Conservation (phyloP, 176 grass and related monocot genomes). For the Puya raimondii region DNA sequence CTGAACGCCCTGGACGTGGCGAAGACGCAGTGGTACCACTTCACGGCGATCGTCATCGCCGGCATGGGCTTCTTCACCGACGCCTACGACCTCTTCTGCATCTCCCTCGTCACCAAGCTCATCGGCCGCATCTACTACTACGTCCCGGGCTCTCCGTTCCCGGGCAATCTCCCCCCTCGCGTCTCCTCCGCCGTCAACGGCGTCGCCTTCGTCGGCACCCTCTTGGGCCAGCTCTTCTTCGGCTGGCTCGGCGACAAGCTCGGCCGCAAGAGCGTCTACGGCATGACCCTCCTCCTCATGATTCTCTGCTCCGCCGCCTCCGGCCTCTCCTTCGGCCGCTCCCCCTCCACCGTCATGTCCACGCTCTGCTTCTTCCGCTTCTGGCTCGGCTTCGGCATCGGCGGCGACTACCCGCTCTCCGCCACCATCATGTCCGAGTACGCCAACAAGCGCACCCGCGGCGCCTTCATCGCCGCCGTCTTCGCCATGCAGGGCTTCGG, state of each 20-base stretch:
- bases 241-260: constrained; percentile 16
- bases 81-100: constrained; percentile 25
- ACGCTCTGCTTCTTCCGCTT: constrained; percentile 26
- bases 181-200: too few species aligned
- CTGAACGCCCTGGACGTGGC: constrained; percentile 34
- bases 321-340: too few species aligned
- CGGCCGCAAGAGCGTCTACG: constrained; percentile 14
- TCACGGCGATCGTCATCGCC: constrained; percentile 32
- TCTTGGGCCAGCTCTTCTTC: constrained; percentile 10
- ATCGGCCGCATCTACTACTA: constrained; percentile 42
- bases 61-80: constrained; percentile 29
- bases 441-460: constrained; percentile 20
- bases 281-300: constrained; percentile 16
- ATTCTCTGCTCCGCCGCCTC: background rate
- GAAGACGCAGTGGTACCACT: constrained; percentile 41
- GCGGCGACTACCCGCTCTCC: constrained; percentile 19
- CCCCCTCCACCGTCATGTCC: background rate
- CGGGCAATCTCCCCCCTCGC: too few species aligned
- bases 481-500: constrained; percentile 64
- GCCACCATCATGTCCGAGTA: constrained; percentile 25
- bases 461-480: constrained; percentile 38
- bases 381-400: constrained; percentile 23
- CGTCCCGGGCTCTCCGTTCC: background rate
- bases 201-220: background rate
- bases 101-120: constrained; percentile 41